Percentiles rank a stretch among this genome's conserved stretches.
Conservation (phyloP, 2,329 filamentous ascomycete species). For the Colletotrichum cereale region DNA sequence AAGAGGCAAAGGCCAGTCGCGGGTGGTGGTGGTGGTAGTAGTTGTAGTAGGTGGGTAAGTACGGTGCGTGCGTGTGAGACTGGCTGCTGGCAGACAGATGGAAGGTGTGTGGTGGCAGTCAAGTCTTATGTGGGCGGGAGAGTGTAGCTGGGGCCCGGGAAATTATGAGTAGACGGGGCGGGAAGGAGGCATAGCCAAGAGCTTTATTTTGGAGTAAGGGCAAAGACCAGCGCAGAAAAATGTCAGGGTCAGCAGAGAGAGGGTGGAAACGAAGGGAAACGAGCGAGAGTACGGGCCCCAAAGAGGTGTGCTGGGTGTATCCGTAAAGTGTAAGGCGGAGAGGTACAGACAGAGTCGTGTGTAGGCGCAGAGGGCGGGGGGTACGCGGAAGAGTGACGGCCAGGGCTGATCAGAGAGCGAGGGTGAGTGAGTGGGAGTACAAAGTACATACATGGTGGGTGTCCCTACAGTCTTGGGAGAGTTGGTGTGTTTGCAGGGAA, state of each 20-base stretch:
- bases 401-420: conserved; percentile 12
- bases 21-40: conserved; percentile 12
- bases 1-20: conserved; percentile 19
- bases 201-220: conserved; percentile 41
- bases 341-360: background rate
- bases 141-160: conserved; percentile 38
- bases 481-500: conserved; percentile 33
- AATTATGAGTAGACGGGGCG: conserved; percentile 40
- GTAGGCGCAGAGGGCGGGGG: conserved; percentile 1
- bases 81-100: conserved; percentile 23
- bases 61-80: conserved; percentile 31
- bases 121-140: conserved; percentile 41
- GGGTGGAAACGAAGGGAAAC: conserved; percentile 41
- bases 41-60: conserved; percentile 3
- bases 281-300: conserved; percentile 29
- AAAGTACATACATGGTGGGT: background rate
- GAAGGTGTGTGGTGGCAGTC: conserved; percentile 35
- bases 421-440: background rate
- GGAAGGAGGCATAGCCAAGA: conserved; percentile 40
- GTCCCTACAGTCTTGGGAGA: background rate
- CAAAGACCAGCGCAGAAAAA: conserved; percentile 33
- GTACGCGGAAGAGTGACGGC: conserved; percentile 6
- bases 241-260: conserved; percentile 38
- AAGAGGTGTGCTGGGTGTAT: conserved; percentile 21
- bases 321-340: conserved; percentile 3